Evolutionary conservation across 768 basidiomycete genomes (phyloP).

Genomic region (Termitomyces sp.): DNA sequence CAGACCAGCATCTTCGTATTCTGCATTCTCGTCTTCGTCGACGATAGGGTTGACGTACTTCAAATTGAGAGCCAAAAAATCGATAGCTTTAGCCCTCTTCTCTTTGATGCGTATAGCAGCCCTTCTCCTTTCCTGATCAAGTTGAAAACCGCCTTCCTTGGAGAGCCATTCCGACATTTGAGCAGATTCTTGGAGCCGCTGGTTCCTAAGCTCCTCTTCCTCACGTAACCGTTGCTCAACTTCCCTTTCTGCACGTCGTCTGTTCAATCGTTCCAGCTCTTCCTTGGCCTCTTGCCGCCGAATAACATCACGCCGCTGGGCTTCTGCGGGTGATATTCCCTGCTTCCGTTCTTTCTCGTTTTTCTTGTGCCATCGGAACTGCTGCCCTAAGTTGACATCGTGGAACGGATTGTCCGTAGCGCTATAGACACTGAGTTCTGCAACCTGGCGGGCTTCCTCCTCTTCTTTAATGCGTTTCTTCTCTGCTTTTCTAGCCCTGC

Average conservation of each 20-base stretch:
- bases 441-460: conserved; percentile 88
- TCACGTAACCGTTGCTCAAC: conserved; percentile 83
- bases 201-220: conserved; percentile 88
- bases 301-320: conserved; percentile 72
- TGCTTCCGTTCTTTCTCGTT: conserved; percentile 90
- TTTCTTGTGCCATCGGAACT: conserved; percentile 99
- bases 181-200: conserved; percentile 85
- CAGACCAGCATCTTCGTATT: conserved; percentile 75
- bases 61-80: conserved; percentile 93
- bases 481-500: conserved; percentile 80
- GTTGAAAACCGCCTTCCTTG: conserved; percentile 95
- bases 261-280: conserved; percentile 88
- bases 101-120: conserved; percentile 95
- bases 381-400: conserved; percentile 92
- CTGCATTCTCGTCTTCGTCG: conserved; percentile 53
- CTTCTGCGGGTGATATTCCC: conserved; percentile 75
- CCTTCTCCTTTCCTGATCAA: conserved; percentile 87
- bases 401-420: conserved; percentile 98
- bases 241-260: conserved; percentile 87
- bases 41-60: conserved; percentile 77
- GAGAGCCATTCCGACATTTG: conserved; percentile 99
- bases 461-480: conserved; percentile 80
- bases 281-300: conserved; percentile 90
- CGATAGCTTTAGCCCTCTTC: conserved; percentile 97
- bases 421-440: conserved; percentile 94